phyloP scores from a whole-genome alignment of 2,329 filamentous ascomycete genomes.

The Dactylonectria estremocensis region DNA sequence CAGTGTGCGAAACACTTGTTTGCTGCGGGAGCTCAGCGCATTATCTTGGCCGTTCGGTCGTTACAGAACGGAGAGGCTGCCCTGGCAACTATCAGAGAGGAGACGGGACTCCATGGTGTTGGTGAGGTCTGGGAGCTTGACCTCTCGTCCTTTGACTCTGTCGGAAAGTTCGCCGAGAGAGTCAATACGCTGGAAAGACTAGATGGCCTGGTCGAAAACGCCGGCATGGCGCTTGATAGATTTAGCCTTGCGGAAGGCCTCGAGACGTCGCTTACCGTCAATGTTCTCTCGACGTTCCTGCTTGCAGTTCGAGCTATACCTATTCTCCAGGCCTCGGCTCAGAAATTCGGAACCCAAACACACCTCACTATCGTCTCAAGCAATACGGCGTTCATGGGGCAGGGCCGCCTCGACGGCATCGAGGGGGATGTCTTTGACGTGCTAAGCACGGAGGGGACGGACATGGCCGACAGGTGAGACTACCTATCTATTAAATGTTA shows the following conservation, averaged over 20 bases:
- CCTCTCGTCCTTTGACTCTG: conserved; percentile 12
- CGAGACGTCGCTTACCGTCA: too few relatives aligned
- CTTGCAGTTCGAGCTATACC: too few relatives aligned
- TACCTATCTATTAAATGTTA: too few relatives aligned
- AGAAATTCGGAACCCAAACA: too few relatives aligned
- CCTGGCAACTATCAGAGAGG: neutral
- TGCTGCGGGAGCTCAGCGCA: neutral
- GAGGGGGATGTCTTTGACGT: too few relatives aligned
- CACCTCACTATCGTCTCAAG: too few relatives aligned
- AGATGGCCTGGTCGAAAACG: conserved; percentile 6
- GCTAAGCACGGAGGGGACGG: too few relatives aligned
- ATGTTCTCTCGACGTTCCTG: too few relatives aligned
- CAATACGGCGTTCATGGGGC: too few relatives aligned
- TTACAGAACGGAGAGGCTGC: neutral
- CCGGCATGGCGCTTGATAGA: neutral
- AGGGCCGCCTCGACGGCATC: too few relatives aligned
- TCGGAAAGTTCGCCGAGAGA: conserved; percentile 54
- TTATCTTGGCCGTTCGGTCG: conserved; percentile 7
- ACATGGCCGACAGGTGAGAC: too few relatives aligned
- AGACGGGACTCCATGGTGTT: conserved; percentile 8
- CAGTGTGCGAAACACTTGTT: neutral
- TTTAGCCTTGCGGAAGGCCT: neutral
- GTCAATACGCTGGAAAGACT: conserved; percentile 41
- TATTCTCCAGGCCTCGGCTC: too few relatives aligned
- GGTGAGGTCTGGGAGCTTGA: conserved; percentile 31